Conservation (phyloP, 768 basidiomycete species). For the Kwoniella sp. region DNA sequence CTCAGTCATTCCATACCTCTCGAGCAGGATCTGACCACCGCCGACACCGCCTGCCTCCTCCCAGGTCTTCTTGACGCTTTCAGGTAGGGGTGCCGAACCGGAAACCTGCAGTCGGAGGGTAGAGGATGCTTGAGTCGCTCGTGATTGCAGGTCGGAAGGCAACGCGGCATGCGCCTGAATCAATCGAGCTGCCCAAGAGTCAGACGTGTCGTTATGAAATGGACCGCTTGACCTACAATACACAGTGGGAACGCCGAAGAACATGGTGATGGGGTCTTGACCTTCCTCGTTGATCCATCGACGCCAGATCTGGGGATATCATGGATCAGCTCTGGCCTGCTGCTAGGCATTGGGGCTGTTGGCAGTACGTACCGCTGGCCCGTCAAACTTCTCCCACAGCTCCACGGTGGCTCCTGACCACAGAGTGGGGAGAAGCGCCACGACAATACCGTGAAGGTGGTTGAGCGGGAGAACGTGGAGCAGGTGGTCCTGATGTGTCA, state of each 20-base stretch:
- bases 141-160: constrained; percentile 13
- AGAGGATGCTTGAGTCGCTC: constrained; percentile 30
- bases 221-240: constrained; percentile 22
- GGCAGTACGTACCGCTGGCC: constrained; percentile 17
- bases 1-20: constrained; percentile 48
- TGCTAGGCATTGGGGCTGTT: too few relatives aligned
- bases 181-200: constrained; percentile 19
- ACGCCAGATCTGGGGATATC: constrained; percentile 31
- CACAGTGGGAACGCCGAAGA: constrained; percentile 46
- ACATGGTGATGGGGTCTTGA: constrained; percentile 35
- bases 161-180: constrained; percentile 21
- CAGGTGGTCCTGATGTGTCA: constrained; percentile 12
- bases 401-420: constrained; percentile 44
- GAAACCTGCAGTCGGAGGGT: constrained; percentile 38
- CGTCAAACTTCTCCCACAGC: constrained; percentile 39
- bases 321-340: neutral
- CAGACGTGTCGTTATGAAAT: neutral
- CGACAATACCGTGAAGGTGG: constrained; percentile 45
- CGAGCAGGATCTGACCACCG: constrained; percentile 38
- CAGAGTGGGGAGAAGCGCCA: constrained; percentile 37
- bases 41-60: constrained; percentile 25
- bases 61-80: constrained; percentile 41
- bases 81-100: constrained; percentile 42
- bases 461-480: constrained; percentile 34
- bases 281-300: constrained; percentile 28